Conservation (phyloP, 371 early-diverging fungal species). For the Fennellomyces sp. region DNA sequence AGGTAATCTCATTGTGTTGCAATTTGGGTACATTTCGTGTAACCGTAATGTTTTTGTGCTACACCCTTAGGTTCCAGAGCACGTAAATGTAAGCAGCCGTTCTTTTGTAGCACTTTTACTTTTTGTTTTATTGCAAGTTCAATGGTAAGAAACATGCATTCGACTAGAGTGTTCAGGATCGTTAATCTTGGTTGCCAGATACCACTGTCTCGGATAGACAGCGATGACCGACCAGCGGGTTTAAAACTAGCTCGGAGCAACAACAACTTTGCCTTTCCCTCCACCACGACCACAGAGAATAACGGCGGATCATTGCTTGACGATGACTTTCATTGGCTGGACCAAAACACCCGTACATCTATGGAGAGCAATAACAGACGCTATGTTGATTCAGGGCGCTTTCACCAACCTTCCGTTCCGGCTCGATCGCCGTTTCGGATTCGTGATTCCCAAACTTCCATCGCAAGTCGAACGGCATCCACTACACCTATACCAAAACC, state of each 20-base stretch:
- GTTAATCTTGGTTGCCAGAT: too few relatives aligned
- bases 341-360: conserved; percentile 5
- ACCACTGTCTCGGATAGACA: conserved; percentile 25
- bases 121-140: too few relatives aligned
- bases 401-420: conserved; percentile 35
- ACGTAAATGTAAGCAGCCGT: too few relatives aligned
- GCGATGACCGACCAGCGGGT: conserved; percentile 27
- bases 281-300: not conserved
- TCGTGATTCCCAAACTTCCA: conserved; percentile 38
- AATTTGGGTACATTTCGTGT: too few relatives aligned
- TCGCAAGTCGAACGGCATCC: not conserved
- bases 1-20: too few relatives aligned
- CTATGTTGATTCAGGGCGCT: not conserved
- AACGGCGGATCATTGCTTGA: not conserved
- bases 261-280: not conserved
- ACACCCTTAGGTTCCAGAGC: too few relatives aligned
- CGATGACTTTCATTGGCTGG: conserved; percentile 6
- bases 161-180: too few relatives aligned
- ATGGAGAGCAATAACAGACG: conserved; percentile 7
- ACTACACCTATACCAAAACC: not conserved
- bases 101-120: too few relatives aligned
- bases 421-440: conserved; percentile 47
- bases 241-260: conserved; percentile 21
- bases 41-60: too few relatives aligned
- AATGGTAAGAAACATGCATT: too few relatives aligned